Evolutionary conservation across 306 rosid genomes (phyloP), one percentile per base, ranked within the genome.

Genomic region (Mucuna pruriens): DNA sequence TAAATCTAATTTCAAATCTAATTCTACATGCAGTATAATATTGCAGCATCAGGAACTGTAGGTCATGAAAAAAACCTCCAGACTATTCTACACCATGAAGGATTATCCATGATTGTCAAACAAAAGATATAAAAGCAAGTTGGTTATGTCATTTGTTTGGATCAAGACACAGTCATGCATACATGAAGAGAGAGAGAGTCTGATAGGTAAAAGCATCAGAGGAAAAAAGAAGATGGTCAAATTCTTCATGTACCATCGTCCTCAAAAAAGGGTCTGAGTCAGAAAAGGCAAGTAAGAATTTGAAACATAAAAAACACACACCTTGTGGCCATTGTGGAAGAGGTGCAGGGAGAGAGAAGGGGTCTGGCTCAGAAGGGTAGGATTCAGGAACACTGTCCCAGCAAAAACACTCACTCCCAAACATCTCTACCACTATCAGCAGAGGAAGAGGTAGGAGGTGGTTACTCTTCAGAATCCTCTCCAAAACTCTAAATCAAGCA

Each of bases 301-400:
- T 23, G 60, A 75, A 58, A 22, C n/a, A 54, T 20, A 22, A 38
- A 78, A 45, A 25, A 9, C 75, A 71, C 76, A 45, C 76, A 92
- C 97, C 97, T 84, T 74, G 83, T 77, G 95, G 93, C 97, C 97
- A 90, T 9, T 74, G 58, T 16, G 94, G 93, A 65, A 92, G 92
- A 25, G 89, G 84, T 23, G 89, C 76, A 85, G 95, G 97, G 57
- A 89, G 86, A 77, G 89, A 82, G 82, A 88, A 91, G 16, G 85
- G 89, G 40, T 85, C 26, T 39, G 90, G 88, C 55, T 90, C 77
- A 38, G 82, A 49, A 44, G 68, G 17, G 70, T 44, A 45, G 7
- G 22, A 55, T 9, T 87, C 81, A 49, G 80, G 62, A 6, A 69
- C 80, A 77, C 71, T 79, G 42, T 79, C 65, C 91, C 95, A 92